Evolutionary conservation across 345 rosid species (phyloP).

Genomic region (Conringia planisiliqua): DNA sequence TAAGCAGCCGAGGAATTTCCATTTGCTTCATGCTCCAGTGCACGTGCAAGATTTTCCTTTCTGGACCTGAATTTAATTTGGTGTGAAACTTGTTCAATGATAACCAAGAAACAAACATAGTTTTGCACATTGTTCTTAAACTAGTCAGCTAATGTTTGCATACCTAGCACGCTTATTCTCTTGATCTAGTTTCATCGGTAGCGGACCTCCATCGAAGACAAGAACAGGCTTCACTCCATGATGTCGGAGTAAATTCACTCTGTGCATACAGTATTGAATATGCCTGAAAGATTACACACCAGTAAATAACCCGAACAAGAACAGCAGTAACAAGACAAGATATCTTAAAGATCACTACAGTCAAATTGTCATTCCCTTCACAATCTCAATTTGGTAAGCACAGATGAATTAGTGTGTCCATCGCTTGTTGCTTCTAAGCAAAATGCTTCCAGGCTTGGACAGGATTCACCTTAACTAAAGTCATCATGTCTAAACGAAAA

Average conservation of each 20-base stretch:
- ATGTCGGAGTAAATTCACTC: slow-evolving; percentile 84
- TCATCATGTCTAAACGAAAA: neutral
- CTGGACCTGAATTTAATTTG: slow-evolving; percentile 50
- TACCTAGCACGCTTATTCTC: slow-evolving; percentile 97
- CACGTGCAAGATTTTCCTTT: slow-evolving; percentile 85
- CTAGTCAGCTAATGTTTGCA: neutral
- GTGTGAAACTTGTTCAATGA: neutral
- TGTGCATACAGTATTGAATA: slow-evolving; percentile 88
- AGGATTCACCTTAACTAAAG: too few species aligned
- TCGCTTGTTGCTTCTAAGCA: neutral
- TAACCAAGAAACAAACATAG: neutral
- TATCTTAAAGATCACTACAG: neutral
- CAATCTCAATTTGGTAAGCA: neutral
- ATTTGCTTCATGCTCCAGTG: slow-evolving; percentile 74
- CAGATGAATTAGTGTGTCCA: neutral
- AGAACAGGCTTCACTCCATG: slow-evolving; percentile 83
- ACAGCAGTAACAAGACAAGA: slow-evolving; percentile 9
- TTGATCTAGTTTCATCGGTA: slow-evolving; percentile 94
- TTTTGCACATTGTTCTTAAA: neutral
- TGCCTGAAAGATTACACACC: slow-evolving; percentile 53
- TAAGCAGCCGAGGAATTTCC: slow-evolving; percentile 83
- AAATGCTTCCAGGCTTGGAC: neutral
- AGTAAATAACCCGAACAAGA: slow-evolving; percentile 7
- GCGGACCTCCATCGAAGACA: slow-evolving; percentile 87
- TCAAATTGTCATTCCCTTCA: neutral